A percentile compares a stretch with the other conserved stretches of the same genome.
These are phyloP conservation scores for Trichosporon faecale DNA, from an alignment of 1,284 basidiomycete genomes.

Conservation along the genomic window DNA sequence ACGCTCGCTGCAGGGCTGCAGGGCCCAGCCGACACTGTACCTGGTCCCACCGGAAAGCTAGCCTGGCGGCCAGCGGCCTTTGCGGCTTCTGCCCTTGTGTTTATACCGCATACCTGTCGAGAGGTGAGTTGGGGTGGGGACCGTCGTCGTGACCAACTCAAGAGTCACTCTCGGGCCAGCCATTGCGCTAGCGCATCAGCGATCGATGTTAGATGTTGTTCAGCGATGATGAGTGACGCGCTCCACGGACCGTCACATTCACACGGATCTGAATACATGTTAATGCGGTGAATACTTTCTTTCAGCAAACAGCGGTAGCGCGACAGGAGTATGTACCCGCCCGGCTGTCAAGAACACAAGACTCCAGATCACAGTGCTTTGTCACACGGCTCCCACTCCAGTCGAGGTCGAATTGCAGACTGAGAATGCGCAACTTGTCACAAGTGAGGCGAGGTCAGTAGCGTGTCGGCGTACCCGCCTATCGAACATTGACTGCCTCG, in stretches of 20 bases:
- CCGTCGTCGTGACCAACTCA: background rate
- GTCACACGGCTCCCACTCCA: no score
- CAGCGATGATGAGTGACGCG: background rate
- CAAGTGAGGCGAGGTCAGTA: no score
- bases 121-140: background rate
- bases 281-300: background rate
- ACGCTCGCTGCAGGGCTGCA: background rate
- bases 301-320: background rate
- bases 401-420: background rate
- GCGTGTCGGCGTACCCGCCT: no score
- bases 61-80: background rate
- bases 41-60: background rate
- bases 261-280: background rate
- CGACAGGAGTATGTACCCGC: background rate
- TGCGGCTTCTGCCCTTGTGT: background rate
- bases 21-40: background rate
- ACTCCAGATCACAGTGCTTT: no score
- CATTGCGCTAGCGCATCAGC: background rate
- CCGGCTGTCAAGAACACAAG: no score
- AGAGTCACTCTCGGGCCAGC: background rate
- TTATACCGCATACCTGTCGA: background rate
- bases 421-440: no score
- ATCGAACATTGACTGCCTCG: background rate
- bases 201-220: background rate
- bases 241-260: background rate